A percentile compares a stretch with the other conserved stretches of the same genome.
Conservation (phyloP, 2,329 filamentous ascomycete genomes). For the Pseudogymnoascus sp. region DNA sequence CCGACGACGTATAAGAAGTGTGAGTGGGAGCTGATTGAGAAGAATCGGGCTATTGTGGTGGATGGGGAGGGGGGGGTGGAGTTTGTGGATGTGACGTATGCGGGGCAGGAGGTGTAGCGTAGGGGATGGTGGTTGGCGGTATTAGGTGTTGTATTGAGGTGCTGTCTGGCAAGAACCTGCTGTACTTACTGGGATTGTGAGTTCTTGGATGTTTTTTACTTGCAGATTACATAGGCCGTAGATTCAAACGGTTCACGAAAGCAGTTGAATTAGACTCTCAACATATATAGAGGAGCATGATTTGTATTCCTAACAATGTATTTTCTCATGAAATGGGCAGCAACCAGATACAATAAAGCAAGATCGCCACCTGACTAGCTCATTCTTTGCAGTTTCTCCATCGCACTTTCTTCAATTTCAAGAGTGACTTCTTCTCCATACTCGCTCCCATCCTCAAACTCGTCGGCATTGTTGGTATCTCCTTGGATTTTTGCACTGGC, state of each 20-base stretch:
- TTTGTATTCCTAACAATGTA: neutral
- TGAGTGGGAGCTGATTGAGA: constrained; percentile 45
- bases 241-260: neutral
- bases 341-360: neutral
- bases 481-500: neutral
- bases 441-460: neutral
- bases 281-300: neutral
- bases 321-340: neutral
- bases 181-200: neutral
- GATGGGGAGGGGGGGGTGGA: constrained; percentile 25
- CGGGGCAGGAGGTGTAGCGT: neutral
- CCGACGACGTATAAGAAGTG: constrained; percentile 45
- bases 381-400: neutral
- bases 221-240: neutral
- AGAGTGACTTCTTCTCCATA: neutral
- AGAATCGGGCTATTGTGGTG: constrained; percentile 39
- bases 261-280: neutral
- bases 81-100: neutral
- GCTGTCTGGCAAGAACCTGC: too few species aligned
- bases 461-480: neutral
- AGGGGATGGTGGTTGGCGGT: neutral
- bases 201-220: neutral
- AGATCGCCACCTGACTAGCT: neutral
- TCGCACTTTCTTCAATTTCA: neutral
- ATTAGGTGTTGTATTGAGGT: neutral